Conservation (phyloP, 2,329 filamentous ascomycete genomes). For the Aspergillus pseudonomiae region DNA sequence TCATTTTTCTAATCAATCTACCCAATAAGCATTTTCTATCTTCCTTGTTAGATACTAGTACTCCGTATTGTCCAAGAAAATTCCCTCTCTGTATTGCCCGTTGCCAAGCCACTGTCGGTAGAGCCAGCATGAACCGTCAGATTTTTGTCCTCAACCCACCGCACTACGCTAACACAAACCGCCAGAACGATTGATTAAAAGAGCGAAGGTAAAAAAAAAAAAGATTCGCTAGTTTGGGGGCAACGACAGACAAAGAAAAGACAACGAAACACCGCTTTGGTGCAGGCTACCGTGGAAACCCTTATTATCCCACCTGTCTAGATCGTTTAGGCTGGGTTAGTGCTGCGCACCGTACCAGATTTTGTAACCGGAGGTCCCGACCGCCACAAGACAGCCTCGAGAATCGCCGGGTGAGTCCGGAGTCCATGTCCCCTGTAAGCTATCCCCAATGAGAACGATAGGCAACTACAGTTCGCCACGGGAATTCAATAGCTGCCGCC, state of each 20-base stretch:
- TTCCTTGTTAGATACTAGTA: neutral
- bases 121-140: neutral
- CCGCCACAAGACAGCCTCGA: neutral
- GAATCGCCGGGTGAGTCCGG: neutral
- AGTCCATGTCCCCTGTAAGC: neutral
- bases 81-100: neutral
- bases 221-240: neutral
- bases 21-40: neutral
- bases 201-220: neutral
- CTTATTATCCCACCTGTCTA: neutral
- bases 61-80: neutral
- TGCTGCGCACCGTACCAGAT: neutral
- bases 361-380: neutral
- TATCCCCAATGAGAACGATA: neutral
- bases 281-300: neutral
- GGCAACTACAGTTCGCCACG: neutral
- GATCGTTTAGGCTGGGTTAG: neutral
- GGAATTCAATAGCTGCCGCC: neutral
- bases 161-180: neutral
- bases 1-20: neutral
- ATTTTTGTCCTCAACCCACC: neutral
- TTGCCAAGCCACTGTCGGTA: neutral
- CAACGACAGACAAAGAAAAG: neutral
- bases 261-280: neutral
- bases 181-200: neutral